phyloP scores from a whole-genome alignment of 2,329 filamentous ascomycete genomes.

The Colletotrichum lindemuthianum region DNA sequence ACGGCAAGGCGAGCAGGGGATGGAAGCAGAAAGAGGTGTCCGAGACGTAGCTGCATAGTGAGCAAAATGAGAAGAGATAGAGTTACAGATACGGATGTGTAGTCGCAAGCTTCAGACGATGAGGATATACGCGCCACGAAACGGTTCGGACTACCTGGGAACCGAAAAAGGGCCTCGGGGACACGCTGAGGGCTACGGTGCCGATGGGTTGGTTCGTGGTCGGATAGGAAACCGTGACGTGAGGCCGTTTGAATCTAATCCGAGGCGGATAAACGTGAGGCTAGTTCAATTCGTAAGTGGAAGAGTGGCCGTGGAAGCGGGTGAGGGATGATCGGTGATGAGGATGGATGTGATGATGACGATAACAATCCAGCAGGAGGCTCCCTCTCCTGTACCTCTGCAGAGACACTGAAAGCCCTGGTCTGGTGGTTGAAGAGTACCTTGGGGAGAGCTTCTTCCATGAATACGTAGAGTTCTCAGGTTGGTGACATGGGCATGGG shows the following conservation, averaged over 20 bases:
- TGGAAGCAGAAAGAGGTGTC: conserved; percentile 14
- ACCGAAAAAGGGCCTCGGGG: too few relatives aligned
- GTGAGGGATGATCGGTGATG: conserved; percentile 12
- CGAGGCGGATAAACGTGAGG: background rate
- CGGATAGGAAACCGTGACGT: background rate
- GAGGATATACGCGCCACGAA: conserved; percentile 11
- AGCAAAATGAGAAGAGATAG: conserved; percentile 30
- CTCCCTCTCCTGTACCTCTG: background rate
- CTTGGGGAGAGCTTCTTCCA: too few relatives aligned
- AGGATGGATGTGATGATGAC: conserved; percentile 6
- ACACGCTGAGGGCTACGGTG: too few relatives aligned
- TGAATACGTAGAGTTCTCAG: too few relatives aligned
- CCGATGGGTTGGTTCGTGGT: background rate
- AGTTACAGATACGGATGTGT: conserved; percentile 13
- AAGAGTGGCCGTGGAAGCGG: background rate
- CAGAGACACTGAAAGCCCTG: background rate
- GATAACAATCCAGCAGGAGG: conserved; percentile 15
- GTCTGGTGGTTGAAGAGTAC: too few relatives aligned
- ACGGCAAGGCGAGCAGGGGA: conserved; percentile 32
- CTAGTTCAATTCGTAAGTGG: background rate
- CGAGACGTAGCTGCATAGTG: conserved; percentile 14
- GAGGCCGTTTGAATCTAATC: too few relatives aligned
- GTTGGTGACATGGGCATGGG: too few relatives aligned
- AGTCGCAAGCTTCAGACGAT: conserved; percentile 4
- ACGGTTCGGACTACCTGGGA: background rate